A percentile compares a stretch with the other conserved stretches of the same genome.
These are phyloP conservation scores for Talaromyces stipitatus DNA, from an alignment of 495 filamentous ascomycete species.

Conservation along the genomic window DNA sequence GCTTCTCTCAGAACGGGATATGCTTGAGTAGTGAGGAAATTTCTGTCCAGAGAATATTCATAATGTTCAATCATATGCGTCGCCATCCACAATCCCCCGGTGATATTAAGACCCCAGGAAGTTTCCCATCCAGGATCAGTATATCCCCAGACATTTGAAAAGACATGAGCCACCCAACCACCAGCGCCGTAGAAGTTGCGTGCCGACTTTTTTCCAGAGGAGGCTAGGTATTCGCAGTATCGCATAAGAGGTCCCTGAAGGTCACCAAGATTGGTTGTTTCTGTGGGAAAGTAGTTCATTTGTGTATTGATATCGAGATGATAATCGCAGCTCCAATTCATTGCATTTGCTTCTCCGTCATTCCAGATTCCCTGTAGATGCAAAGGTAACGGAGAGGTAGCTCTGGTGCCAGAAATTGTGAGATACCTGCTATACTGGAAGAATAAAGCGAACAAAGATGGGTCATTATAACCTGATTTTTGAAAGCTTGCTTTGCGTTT, in stretches of 20 bases:
- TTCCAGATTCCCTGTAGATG: constrained; percentile 49
- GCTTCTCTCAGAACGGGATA: constrained; percentile 18
- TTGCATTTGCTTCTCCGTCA: constrained; percentile 22
- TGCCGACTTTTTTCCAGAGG: constrained; percentile 20
- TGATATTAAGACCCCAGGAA: constrained; percentile 31
- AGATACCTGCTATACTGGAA: constrained; percentile 34
- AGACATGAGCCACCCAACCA: constrained; percentile 30
- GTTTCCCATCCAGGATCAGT: constrained; percentile 28
- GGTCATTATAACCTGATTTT: constrained; percentile 4
- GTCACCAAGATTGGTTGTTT: constrained; percentile 24
- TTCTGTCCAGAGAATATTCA: constrained; percentile 20
- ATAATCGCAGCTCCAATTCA: constrained; percentile 38
- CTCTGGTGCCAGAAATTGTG: constrained; percentile 26
- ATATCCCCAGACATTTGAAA: constrained; percentile 36
- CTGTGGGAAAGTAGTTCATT: constrained; percentile 48
- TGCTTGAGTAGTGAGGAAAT: constrained; percentile 14
- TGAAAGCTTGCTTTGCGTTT: neutral
- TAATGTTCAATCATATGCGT: constrained; percentile 31
- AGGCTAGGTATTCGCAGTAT: constrained; percentile 30
- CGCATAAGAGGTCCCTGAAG: constrained; percentile 18
- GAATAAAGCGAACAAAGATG: constrained; percentile 14
- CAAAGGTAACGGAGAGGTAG: constrained; percentile 25
- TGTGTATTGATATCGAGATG: constrained; percentile 47
- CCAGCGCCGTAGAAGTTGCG: constrained; percentile 27
- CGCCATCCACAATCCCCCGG: constrained; percentile 31